Conservation (phyloP, 2,329 filamentous ascomycete genomes). For the Helotiales sp. region DNA sequence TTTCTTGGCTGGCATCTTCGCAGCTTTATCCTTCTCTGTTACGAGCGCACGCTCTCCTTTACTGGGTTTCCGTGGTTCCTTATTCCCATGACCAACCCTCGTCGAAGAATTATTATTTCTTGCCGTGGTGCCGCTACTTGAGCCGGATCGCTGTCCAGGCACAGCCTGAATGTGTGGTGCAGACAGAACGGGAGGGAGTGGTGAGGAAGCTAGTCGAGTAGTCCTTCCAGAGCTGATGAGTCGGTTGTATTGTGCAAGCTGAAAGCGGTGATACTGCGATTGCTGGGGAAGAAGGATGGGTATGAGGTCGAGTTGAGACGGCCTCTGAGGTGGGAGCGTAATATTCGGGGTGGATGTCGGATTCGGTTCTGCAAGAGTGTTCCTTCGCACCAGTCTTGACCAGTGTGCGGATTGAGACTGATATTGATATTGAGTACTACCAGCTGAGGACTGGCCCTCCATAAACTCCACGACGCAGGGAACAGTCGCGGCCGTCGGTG, state of each 20-base stretch:
- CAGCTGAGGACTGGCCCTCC: constrained; percentile 35
- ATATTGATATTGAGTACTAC: constrained; percentile 38
- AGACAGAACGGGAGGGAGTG: constrained; percentile 56
- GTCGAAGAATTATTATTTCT: constrained; percentile 49
- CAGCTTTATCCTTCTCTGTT: constrained; percentile 53
- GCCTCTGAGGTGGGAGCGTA: constrained; percentile 31
- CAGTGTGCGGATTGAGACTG: constrained; percentile 36
- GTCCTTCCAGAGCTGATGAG: constrained; percentile 54
- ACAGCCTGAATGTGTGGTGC: constrained; percentile 56
- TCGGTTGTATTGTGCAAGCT: constrained; percentile 65
- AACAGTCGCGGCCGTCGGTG: constrained; percentile 17
- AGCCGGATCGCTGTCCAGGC: constrained; percentile 51
- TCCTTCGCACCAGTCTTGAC: constrained; percentile 37
- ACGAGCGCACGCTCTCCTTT: constrained; percentile 63
- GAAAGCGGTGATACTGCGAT: constrained; percentile 58
- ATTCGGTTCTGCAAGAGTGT: constrained; percentile 31
- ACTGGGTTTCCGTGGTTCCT: constrained; percentile 53
- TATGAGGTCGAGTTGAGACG: constrained; percentile 52
- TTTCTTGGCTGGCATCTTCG: constrained; percentile 35
- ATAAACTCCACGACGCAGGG: constrained; percentile 34
- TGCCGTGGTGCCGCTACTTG: constrained; percentile 43
- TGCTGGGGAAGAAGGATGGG: constrained; percentile 60
- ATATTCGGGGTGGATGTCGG: constrained; percentile 27
- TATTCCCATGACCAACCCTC: constrained; percentile 56
- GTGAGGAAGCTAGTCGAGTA: constrained; percentile 55